Percentiles rank a stretch among this genome's conserved stretches.
phyloP scores from a whole-genome alignment of 768 basidiomycete genomes.

The Mycena vitilis region DNA sequence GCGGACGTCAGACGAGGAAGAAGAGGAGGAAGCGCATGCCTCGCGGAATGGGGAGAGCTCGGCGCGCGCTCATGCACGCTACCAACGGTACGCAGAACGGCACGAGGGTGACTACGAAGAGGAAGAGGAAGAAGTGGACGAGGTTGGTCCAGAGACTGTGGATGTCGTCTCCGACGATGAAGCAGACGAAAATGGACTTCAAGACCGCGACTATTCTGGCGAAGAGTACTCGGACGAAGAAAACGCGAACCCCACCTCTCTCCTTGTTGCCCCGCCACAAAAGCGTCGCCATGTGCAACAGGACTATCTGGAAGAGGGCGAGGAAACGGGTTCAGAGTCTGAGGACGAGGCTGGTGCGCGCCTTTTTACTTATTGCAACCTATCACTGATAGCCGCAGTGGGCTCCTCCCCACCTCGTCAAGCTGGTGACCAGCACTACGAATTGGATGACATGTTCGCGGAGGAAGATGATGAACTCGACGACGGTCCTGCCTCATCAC shows the following conservation, averaged over 20 bases:
- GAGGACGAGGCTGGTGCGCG: slow-evolving; percentile 34
- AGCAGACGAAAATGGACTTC: slow-evolving; percentile 22
- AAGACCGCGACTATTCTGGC: slow-evolving; percentile 39
- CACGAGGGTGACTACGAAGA: slow-evolving; percentile 38
- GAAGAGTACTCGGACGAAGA: slow-evolving; percentile 36
- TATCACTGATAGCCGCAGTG: neutral
- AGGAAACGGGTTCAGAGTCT: slow-evolving; percentile 36
- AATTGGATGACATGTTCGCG: no score
- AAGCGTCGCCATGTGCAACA: slow-evolving; percentile 11
- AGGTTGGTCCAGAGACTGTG: slow-evolving; percentile 36
- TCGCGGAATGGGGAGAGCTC: slow-evolving; percentile 43
- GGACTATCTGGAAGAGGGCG: slow-evolving; percentile 27
- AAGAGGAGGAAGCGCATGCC: slow-evolving; percentile 42
- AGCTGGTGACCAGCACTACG: neutral
- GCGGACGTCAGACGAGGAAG: slow-evolving; percentile 37
- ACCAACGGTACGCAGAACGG: slow-evolving; percentile 33
- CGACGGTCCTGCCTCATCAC: slow-evolving; percentile 6
- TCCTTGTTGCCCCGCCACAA: slow-evolving; percentile 6
- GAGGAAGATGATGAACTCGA: slow-evolving; percentile 9
- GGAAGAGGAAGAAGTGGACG: slow-evolving; percentile 36
- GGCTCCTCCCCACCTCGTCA: slow-evolving; percentile 29
- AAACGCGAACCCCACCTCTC: slow-evolving; percentile 7
- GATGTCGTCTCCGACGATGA: slow-evolving; percentile 45
- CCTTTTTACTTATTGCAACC: neutral
- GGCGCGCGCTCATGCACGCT: slow-evolving; percentile 40